Evolutionary conservation across 495 filamentous ascomycete genomes (phyloP).

Genomic region (Sabuloglossum arenarium): DNA sequence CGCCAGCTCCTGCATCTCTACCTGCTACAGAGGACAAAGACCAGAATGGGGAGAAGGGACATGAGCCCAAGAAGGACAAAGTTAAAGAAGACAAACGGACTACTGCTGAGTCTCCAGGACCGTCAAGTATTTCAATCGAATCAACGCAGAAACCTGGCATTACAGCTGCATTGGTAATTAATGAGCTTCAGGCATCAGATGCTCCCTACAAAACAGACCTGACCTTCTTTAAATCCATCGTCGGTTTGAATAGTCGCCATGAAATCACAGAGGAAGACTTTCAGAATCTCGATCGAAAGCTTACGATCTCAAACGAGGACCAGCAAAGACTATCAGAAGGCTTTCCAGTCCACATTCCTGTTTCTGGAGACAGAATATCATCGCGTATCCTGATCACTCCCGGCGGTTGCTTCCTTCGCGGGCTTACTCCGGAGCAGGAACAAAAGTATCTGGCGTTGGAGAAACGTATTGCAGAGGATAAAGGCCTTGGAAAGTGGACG

Average conservation of each 20-base stretch:
- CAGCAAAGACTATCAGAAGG: not conserved
- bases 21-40: constrained; percentile 12
- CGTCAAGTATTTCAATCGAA: not conserved
- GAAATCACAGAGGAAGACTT: constrained; percentile 28
- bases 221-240: constrained; percentile 32
- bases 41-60: constrained; percentile 13
- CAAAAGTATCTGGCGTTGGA: constrained; percentile 57
- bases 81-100: constrained; percentile 14
- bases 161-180: constrained; percentile 19
- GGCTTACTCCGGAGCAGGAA: constrained; percentile 57
- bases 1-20: not conserved
- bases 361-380: constrained; percentile 21
- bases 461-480: constrained; percentile 26
- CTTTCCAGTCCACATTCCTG: constrained; percentile 18
- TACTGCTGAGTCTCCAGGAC: constrained; percentile 15
- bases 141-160: constrained; percentile 4
- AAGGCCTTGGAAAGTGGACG: constrained; percentile 4
- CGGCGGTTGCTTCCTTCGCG: constrained; percentile 54
- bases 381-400: constrained; percentile 50
- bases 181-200: constrained; percentile 27
- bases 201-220: constrained; percentile 23
- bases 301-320: constrained; percentile 2
- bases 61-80: not conserved
- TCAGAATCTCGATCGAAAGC: not conserved
- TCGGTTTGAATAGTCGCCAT: constrained; percentile 26